These are phyloP conservation scores for Ceratonia siliqua DNA, from an alignment of 306 rosid genomes.

Conservation along the genomic window DNA sequence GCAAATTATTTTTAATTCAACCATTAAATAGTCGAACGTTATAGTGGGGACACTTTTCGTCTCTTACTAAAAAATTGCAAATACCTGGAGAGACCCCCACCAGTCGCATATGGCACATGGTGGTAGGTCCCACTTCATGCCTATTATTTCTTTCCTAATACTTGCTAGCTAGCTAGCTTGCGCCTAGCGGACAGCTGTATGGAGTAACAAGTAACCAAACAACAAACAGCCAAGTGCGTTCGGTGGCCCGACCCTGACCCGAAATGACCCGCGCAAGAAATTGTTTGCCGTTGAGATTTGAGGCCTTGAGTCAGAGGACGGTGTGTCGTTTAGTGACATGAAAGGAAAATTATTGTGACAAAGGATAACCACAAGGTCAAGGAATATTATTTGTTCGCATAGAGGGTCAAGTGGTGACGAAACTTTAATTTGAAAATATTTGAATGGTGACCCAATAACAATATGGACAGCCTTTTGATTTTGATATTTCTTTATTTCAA, in stretches of 20 bases:
- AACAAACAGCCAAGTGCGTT: background rate
- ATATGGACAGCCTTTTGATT: slow-evolving; percentile 32
- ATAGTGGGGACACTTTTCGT: slow-evolving; percentile 41
- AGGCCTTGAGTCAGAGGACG: background rate
- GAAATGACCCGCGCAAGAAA: background rate
- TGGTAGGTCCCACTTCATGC: slow-evolving; percentile 35
- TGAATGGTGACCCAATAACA: slow-evolving; percentile 7
- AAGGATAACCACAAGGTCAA: background rate
- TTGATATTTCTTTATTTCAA: background rate
- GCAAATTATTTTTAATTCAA: background rate
- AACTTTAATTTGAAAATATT: slow-evolving; percentile 39
- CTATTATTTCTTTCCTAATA: background rate
- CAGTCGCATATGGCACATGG: slow-evolving; percentile 37
- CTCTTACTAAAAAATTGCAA: background rate
- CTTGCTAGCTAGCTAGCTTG: background rate
- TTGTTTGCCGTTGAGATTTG: background rate
- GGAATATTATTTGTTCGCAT: slow-evolving; percentile 28
- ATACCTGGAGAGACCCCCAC: background rate
- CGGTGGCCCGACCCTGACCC: background rate
- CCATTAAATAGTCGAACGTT: slow-evolving; percentile 44
- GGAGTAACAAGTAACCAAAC: too few relatives aligned
- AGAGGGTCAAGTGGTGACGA: background rate
- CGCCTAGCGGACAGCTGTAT: too few relatives aligned
- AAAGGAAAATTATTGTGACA: slow-evolving; percentile 20
- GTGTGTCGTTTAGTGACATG: slow-evolving; percentile 1